Conservation (phyloP, 495 filamentous ascomycete species). For the Penicillium antarcticum region DNA sequence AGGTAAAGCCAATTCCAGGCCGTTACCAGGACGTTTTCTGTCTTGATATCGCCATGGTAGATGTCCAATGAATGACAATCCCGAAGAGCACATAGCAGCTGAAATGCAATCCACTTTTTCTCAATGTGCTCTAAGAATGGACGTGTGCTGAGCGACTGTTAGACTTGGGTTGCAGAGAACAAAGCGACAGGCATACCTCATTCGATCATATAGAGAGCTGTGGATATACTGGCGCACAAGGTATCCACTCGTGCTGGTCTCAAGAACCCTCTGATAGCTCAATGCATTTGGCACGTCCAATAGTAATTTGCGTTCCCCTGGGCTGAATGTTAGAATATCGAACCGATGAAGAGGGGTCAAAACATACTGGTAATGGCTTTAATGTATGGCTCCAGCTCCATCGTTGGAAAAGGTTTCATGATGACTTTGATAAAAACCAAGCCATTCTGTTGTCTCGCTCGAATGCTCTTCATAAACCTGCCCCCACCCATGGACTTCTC, state of each 20-base stretch:
- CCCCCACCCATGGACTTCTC: slow-evolving; percentile 90
- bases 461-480: slow-evolving; percentile 96
- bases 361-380: slow-evolving; percentile 68
- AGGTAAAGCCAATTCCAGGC: slow-evolving; percentile 99
- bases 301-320: slow-evolving; percentile 77
- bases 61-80: slow-evolving; percentile 90
- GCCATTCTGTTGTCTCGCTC: slow-evolving; percentile 84
- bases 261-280: slow-evolving; percentile 82
- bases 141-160: slow-evolving; percentile 65
- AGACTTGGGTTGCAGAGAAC: not conserved
- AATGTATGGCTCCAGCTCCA: slow-evolving; percentile 75
- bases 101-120: slow-evolving; percentile 98
- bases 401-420: slow-evolving; percentile 78
- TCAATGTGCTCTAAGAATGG: slow-evolving; percentile 97
- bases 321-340: not conserved
- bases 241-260: slow-evolving; percentile 87
- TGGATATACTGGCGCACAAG: slow-evolving; percentile 95
- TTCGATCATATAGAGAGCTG: slow-evolving; percentile 94
- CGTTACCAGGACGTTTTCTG: slow-evolving; percentile 92
- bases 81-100: slow-evolving; percentile 86
- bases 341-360: not conserved
- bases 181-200: slow-evolving; percentile 54
- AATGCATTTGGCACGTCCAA: slow-evolving; percentile 87
- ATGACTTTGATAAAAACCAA: slow-evolving; percentile 90
- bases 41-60: slow-evolving; percentile 98